phyloP scores from a whole-genome alignment of 192 early-diverging fungal genomes.

The Gamsiella multidivaricata region DNA sequence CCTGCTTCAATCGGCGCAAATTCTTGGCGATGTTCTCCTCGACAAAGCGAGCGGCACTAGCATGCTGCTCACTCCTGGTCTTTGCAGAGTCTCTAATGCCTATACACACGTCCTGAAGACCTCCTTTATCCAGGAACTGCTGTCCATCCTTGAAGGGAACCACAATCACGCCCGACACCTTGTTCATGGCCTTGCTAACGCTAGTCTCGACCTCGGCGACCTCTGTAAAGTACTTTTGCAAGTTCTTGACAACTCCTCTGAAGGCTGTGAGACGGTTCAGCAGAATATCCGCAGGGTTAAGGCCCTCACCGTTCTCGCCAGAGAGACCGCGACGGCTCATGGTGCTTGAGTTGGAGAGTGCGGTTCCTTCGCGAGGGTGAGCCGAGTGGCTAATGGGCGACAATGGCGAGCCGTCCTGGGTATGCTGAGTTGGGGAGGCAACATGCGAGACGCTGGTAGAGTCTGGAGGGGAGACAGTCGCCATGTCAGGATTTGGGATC shows the following conservation, averaged over 20 bases:
- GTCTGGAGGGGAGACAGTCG: slow-evolving; percentile 18
- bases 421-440: slow-evolving; percentile 9
- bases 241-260: slow-evolving; percentile 48
- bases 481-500: slow-evolving; percentile 21
- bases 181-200: slow-evolving; percentile 39
- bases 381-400: slow-evolving; percentile 27
- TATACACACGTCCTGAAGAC: slow-evolving; percentile 51
- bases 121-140: slow-evolving; percentile 45
- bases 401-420: slow-evolving; percentile 20
- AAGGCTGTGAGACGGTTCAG: slow-evolving; percentile 54
- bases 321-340: slow-evolving; percentile 37
- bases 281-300: slow-evolving; percentile 55
- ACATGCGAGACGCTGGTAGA: slow-evolving; percentile 17
- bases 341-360: slow-evolving; percentile 32
- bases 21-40: slow-evolving; percentile 50
- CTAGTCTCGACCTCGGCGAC: slow-evolving; percentile 44
- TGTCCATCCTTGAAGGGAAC: slow-evolving; percentile 54
- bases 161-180: slow-evolving; percentile 33
- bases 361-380: slow-evolving; percentile 38
- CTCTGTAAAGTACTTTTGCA: slow-evolving; percentile 54
- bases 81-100: slow-evolving; percentile 48
- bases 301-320: slow-evolving; percentile 35
- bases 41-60: slow-evolving; percentile 38
- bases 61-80: slow-evolving; percentile 53
- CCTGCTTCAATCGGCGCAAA: slow-evolving; percentile 50